A percentile compares a stretch with the other conserved stretches of the same genome.
Evolutionary conservation across 2,329 filamentous ascomycete species (phyloP).

Genomic region (Nothopassalora personata): DNA sequence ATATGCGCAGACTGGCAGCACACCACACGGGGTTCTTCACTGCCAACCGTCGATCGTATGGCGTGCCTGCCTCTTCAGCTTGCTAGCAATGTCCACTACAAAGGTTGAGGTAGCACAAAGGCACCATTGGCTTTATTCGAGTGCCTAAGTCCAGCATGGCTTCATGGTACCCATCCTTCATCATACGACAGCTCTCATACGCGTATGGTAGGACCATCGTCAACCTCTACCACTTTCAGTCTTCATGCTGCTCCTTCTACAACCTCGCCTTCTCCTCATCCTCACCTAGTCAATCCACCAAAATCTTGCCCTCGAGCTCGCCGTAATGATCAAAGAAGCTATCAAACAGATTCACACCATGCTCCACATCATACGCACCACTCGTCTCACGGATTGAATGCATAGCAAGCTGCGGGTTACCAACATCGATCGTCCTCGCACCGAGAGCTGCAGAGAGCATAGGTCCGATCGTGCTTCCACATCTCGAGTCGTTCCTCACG

Average conservation of each 20-base stretch:
- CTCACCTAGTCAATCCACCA: conserved; percentile 62
- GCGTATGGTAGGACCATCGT: too few relatives aligned
- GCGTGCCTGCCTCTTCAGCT: too few relatives aligned
- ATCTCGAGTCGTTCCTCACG: conserved; percentile 89
- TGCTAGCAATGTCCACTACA: too few relatives aligned
- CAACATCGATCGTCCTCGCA: conserved; percentile 81
- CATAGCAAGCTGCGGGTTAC: conserved; percentile 93
- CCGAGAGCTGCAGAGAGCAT: conserved; percentile 86
- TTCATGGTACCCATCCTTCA: not conserved
- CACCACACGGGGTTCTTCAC: too few relatives aligned
- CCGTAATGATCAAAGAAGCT: conserved; percentile 83
- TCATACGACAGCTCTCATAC: not conserved
- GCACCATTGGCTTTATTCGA: too few relatives aligned
- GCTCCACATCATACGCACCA: conserved; percentile 78
- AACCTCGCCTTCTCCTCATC: conserved; percentile 9
- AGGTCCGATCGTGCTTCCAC: conserved; percentile 95
- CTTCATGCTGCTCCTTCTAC: not conserved
- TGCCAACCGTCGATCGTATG: too few relatives aligned
- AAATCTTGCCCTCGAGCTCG: conserved; percentile 73
- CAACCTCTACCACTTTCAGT: too few relatives aligned
- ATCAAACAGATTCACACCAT: conserved; percentile 79
- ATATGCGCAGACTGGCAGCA: too few relatives aligned
- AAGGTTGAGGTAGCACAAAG: too few relatives aligned
- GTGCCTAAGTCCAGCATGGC: too few relatives aligned
- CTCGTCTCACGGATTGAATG: conserved; percentile 93